Conservation (phyloP, 1,284 basidiomycete species). For the Ganoderma multipileum region DNA sequence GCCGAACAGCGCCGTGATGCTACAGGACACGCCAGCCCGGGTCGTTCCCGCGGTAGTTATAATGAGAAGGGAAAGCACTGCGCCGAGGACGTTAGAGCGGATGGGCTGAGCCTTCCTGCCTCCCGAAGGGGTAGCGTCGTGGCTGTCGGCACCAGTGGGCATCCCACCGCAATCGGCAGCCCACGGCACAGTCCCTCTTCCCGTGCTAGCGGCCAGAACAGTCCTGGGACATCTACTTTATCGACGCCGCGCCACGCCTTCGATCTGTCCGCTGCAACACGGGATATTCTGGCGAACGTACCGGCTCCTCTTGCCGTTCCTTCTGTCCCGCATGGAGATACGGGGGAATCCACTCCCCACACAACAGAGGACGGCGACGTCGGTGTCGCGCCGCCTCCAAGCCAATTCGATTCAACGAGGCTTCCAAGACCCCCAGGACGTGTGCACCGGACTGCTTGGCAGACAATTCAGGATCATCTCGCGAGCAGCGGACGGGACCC, state of each 20-base stretch:
- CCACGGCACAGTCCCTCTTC: constrained; percentile 8
- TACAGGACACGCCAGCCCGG: neutral
- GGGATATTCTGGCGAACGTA: constrained; percentile 2
- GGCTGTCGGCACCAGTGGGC: constrained; percentile 16
- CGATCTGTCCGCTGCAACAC: constrained; percentile 16
- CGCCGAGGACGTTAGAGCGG: constrained; percentile 29
- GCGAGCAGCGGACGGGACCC: constrained; percentile 18
- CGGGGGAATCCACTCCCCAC: neutral
- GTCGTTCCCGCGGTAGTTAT: constrained; percentile 7
- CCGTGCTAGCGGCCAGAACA: constrained; percentile 9
- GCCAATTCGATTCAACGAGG: neutral
- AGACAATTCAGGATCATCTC: constrained; percentile 60
- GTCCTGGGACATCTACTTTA: constrained; percentile 12
- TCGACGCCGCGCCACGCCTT: constrained; percentile 15
- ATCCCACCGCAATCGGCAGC: constrained; percentile 22
- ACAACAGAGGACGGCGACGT: neutral
- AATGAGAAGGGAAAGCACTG: constrained; percentile 37
- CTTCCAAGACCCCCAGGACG: constrained; percentile 14
- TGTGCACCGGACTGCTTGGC: constrained; percentile 43
- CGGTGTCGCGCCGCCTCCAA: neutral
- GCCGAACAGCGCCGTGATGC: constrained; percentile 5
- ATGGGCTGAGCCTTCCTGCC: constrained; percentile 5
- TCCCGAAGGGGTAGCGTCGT: constrained; percentile 12
- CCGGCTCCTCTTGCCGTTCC: constrained; percentile 5
- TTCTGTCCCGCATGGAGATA: constrained; percentile 1